Conservation (phyloP, 768 basidiomycete species). For the Antrodiella citrinella region DNA sequence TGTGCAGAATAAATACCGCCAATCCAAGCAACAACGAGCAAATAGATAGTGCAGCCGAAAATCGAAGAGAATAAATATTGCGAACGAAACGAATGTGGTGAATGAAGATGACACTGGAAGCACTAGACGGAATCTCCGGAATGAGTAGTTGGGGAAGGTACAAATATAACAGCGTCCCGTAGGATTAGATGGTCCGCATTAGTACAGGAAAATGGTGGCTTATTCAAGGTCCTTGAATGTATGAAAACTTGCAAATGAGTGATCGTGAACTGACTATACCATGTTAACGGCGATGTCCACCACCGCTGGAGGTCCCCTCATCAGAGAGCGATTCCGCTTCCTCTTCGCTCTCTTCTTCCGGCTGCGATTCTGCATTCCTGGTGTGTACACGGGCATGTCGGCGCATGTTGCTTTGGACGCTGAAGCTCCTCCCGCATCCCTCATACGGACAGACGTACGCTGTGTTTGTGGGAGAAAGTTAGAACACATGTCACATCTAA, state of each 20-base stretch:
- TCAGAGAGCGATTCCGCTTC: constrained; percentile 4
- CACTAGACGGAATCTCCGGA: background rate
- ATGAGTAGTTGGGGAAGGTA: background rate
- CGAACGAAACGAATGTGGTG: background rate
- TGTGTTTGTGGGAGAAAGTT: constrained; percentile 22
- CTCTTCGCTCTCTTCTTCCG: constrained; percentile 33
- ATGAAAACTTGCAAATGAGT: background rate
- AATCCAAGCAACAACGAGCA: background rate
- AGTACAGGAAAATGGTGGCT: background rate
- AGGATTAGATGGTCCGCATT: background rate
- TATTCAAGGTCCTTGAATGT: background rate
- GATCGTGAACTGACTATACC: background rate
- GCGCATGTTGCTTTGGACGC: constrained; percentile 85
- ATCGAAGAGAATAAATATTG: background rate
- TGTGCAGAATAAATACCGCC: background rate
- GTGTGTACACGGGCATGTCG: constrained; percentile 72
- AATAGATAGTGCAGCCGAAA: background rate
- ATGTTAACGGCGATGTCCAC: constrained; percentile 5
- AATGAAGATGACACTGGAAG: background rate
- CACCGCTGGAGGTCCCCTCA: constrained; percentile 7
- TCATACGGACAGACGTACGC: constrained; percentile 71
- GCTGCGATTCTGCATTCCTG: constrained; percentile 17
- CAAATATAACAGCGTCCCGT: background rate
- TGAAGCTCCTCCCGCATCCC: constrained; percentile 74
- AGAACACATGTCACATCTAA: background rate